Evolutionary conservation across 495 filamentous ascomycete genomes (phyloP).

Genomic region (Apodospora peruviana): DNA sequence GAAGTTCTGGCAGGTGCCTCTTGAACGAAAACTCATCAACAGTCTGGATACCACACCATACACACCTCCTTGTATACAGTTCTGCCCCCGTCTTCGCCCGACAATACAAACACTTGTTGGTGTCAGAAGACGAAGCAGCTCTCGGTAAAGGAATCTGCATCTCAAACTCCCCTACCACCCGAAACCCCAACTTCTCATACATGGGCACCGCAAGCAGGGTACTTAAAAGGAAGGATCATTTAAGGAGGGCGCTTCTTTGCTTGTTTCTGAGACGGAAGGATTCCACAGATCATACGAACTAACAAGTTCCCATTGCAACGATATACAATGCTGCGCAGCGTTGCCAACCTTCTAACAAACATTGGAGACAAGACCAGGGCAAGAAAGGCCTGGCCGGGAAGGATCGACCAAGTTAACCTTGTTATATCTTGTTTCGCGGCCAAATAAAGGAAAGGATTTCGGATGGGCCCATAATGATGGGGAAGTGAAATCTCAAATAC

Average conservation of each 20-base stretch:
- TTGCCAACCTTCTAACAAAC: background rate
- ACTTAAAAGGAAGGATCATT: conserved; percentile 44
- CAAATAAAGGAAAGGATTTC: background rate
- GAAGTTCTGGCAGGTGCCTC: too few relatives aligned
- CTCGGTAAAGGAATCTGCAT: conserved; percentile 19
- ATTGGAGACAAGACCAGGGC: too few relatives aligned
- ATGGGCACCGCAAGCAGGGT: conserved; percentile 33
- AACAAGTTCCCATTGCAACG: conserved; percentile 40
- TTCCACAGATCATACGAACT: conserved; percentile 34
- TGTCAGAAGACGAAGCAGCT: background rate
- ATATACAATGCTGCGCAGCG: background rate
- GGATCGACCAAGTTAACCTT: too few relatives aligned
- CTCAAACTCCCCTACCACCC: conserved; percentile 20
- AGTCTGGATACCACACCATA: conserved; percentile 26
- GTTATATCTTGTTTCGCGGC: too few relatives aligned
- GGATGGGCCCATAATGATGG: background rate
- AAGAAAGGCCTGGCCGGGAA: too few relatives aligned
- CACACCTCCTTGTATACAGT: conserved; percentile 25
- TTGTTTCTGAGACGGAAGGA: background rate
- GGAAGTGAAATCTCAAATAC: background rate
- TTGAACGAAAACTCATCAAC: too few relatives aligned
- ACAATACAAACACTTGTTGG: too few relatives aligned
- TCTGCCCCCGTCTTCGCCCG: background rate
- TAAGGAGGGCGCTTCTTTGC: conserved; percentile 26
- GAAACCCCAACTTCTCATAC: conserved; percentile 39